Evolutionary conservation across 106 monocot species (phyloP), one percentile per base, ranked within the genome.

Genomic region (Dendrobium catenatum): DNA sequence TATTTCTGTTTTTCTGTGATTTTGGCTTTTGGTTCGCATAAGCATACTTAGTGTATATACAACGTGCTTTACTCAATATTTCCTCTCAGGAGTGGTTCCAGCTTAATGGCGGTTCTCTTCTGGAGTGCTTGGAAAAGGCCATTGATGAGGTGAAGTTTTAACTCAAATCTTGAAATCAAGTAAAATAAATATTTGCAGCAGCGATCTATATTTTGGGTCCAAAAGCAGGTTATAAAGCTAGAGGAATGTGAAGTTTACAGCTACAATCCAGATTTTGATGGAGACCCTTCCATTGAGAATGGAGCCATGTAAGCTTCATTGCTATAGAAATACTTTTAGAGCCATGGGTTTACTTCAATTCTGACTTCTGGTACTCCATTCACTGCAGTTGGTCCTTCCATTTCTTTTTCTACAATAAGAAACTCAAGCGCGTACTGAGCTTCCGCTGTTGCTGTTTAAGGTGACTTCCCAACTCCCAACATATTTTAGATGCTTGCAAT

Each of bases 401-500:
- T 79, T 99, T 90, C 85, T 95, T 99, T 78, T 99, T 99, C 86
- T 99, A 99, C 86, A 99, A 95, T 58, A 88, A 81, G 78, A 99
- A 99, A 74, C 87, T 95, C 27, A 99, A 95, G 84, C 89, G 99
- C 5, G 80, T 99, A 20, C 86, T 93, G 68, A 99, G 93, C 86
- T 95, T 93, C 77, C 84, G 95, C 10, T 99, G 95, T 61, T 91
- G 91, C 77, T 95, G 95, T 72, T 44, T 89, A 29, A 99, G 98
- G 98, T 96, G 75, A 49, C 9, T 78, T 70, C 70, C 70, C 29
- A 31, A 70, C 70, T 70, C 70, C 70, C 61, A 61, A 61, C 22
- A 0, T 22, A 61, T 61, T 3, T 61, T 61, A 22, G 1, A n/a
- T 22, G 61, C 61, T 61, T 6, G 22, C 61, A 61, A 61, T 10